These are phyloP conservation scores for Xylaria curta DNA, from an alignment of 495 filamentous ascomycete species.

Conservation along the genomic window DNA sequence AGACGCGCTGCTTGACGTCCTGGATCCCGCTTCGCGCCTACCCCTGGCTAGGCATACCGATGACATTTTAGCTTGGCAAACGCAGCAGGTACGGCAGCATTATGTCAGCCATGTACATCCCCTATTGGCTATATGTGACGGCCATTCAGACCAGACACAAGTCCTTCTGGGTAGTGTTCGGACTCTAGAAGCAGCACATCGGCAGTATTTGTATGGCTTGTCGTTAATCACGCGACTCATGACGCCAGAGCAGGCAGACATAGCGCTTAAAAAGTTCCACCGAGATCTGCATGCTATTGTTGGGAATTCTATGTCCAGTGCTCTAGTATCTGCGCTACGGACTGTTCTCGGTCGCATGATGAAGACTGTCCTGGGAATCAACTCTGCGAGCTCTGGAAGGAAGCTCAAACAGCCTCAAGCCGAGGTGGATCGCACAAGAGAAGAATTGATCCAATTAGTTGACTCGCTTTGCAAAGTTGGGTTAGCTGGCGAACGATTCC, in stretches of 20 bases:
- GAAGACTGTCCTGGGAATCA: constrained; percentile 63
- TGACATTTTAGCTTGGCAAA: constrained; percentile 59
- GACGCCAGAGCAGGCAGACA: constrained; percentile 39
- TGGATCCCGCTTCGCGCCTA: constrained; percentile 45
- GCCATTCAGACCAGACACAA: constrained; percentile 46
- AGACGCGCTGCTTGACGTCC: constrained; percentile 50
- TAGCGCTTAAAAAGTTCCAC: constrained; percentile 56
- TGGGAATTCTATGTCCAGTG: constrained; percentile 65
- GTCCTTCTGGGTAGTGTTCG: constrained; percentile 54
- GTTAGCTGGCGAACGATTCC: constrained; percentile 74
- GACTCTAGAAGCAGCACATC: constrained; percentile 56
- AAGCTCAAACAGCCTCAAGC: constrained; percentile 25
- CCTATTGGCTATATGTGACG: constrained; percentile 47
- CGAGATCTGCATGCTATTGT: constrained; percentile 71
- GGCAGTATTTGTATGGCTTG: constrained; percentile 57
- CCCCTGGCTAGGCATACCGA: constrained; percentile 55
- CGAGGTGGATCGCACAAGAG: constrained; percentile 45
- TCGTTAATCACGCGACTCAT: constrained; percentile 51
- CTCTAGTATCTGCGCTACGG: constrained; percentile 58
- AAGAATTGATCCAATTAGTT: constrained; percentile 62
- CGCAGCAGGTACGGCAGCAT: constrained; percentile 57
- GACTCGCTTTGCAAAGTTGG: constrained; percentile 72
- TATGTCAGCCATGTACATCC: constrained; percentile 60
- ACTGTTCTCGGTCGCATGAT: constrained; percentile 60
- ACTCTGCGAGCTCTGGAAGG: constrained; percentile 32